Percentiles rank a stretch among this genome's conserved stretches.
These are phyloP conservation scores for Saturnispora besseyi DNA, from an alignment of 805 yeast genomes.

Conservation along the genomic window DNA sequence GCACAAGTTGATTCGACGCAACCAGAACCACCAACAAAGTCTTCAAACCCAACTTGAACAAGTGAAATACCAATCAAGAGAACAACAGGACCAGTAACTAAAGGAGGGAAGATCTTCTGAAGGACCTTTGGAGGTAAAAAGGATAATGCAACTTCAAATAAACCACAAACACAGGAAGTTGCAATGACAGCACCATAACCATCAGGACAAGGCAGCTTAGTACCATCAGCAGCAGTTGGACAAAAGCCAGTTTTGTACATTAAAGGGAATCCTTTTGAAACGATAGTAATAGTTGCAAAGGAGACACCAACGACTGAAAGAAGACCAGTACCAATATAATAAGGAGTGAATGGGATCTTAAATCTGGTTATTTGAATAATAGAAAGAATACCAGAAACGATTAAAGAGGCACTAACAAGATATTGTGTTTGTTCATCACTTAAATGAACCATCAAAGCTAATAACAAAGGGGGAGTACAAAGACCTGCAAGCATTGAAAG, in stretches of 20 bases:
- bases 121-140: constrained; percentile 68
- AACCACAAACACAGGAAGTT: constrained; percentile 67
- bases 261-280: constrained; percentile 65
- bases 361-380: constrained; percentile 72
- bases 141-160: constrained; percentile 63
- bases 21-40: constrained; percentile 84
- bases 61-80: constrained; percentile 69
- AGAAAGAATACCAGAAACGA: constrained; percentile 64
- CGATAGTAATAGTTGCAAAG: constrained; percentile 80
- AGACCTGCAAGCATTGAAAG: constrained; percentile 90
- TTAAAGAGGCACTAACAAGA: constrained; percentile 62
- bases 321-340: constrained; percentile 80
- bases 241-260: constrained; percentile 72
- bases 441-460: constrained; percentile 55
- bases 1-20: constrained; percentile 41
- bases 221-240: constrained; percentile 55
- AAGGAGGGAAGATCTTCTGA: constrained; percentile 74
- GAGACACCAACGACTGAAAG: constrained; percentile 88
- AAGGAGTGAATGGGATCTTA: constrained; percentile 63
- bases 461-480: constrained; percentile 73
- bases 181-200: constrained; percentile 87
- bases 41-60: constrained; percentile 63
- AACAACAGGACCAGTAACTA: constrained; percentile 92
- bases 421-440: constrained; percentile 42
- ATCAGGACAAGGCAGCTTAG: constrained; percentile 68